Conservation (phyloP, 257 asterid species). For the Nicotiana paniculata region DNA sequence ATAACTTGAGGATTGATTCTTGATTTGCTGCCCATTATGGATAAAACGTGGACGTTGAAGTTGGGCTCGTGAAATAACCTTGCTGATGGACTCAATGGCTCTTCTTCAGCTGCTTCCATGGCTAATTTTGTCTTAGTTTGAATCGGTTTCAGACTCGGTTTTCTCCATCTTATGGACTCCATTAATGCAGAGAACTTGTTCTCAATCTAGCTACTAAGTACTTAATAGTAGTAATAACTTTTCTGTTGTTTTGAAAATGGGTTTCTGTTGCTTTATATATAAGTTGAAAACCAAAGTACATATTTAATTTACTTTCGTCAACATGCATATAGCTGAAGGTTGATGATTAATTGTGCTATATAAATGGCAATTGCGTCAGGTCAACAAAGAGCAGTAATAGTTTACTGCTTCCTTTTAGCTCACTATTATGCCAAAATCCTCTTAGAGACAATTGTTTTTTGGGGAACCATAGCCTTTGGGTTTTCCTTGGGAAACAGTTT, state of each 20-base stretch:
- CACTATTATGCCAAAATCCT: no score
- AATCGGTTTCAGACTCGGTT: neutral
- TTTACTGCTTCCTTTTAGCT: neutral
- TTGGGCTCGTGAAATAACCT: neutral
- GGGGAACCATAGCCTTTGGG: no score
- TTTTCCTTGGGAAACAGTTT: no score
- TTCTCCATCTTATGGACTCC: neutral
- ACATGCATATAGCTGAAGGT: neutral
- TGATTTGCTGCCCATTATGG: neutral
- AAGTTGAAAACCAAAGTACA: neutral
- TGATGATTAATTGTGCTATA: neutral
- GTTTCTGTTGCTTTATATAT: neutral
- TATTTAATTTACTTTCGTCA: neutral
- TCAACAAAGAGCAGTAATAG: no score
- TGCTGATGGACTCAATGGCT: slow-evolving; percentile 7
- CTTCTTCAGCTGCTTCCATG: neutral
- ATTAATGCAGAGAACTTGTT: neutral
- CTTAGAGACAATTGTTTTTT: no score
- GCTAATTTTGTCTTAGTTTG: neutral
- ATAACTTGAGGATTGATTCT: neutral
- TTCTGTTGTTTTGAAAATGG: neutral
- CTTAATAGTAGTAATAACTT: neutral
- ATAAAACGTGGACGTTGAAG: neutral
- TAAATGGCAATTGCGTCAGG: neutral
- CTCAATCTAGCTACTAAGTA: neutral